Conservation (phyloP, 768 basidiomycete genomes). For the Infundibulicybe gibba region DNA sequence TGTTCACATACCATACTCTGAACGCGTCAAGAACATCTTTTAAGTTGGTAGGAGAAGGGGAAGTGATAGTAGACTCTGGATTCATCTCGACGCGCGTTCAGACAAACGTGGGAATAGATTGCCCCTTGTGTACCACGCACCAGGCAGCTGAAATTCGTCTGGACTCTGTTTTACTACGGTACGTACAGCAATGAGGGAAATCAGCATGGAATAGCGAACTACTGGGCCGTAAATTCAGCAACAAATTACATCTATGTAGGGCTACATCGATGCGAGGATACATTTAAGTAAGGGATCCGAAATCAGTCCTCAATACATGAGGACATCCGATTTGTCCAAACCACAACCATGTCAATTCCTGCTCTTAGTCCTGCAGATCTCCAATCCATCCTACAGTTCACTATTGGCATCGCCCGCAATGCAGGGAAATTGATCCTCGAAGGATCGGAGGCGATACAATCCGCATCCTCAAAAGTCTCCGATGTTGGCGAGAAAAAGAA, state of each 20-base stretch:
- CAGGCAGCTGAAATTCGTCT: too few relatives aligned
- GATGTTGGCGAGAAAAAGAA: conserved; percentile 86
- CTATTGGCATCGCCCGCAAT: conserved; percentile 62
- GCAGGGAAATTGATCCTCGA: conserved; percentile 77
- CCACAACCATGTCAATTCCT: conserved; percentile 25
- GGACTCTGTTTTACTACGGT: too few relatives aligned
- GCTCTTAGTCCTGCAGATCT: conserved; percentile 48
- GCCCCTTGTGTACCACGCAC: too few relatives aligned
- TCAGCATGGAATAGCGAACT: too few relatives aligned
- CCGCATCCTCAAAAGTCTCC: conserved; percentile 33
- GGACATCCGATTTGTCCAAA: too few relatives aligned
- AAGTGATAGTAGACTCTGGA: conserved; percentile 25
- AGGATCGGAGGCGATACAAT: conserved; percentile 72
- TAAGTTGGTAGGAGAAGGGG: conserved; percentile 14
- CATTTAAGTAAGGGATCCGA: too few relatives aligned
- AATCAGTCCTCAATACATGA: too few relatives aligned
- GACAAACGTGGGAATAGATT: conserved; percentile 31
- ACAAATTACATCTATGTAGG: too few relatives aligned
- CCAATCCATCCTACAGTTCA: conserved; percentile 62
- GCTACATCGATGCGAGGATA: too few relatives aligned
- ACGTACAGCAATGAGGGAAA: too few relatives aligned
- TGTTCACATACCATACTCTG: conserved; percentile 76
- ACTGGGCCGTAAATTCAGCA: too few relatives aligned
- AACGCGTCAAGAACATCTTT: conserved; percentile 90
- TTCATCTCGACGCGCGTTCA: conserved; percentile 43